Base-by-base conservation (phyloP, 257 asterid genomes). In the Salvia miltiorrhiza region DNA sequence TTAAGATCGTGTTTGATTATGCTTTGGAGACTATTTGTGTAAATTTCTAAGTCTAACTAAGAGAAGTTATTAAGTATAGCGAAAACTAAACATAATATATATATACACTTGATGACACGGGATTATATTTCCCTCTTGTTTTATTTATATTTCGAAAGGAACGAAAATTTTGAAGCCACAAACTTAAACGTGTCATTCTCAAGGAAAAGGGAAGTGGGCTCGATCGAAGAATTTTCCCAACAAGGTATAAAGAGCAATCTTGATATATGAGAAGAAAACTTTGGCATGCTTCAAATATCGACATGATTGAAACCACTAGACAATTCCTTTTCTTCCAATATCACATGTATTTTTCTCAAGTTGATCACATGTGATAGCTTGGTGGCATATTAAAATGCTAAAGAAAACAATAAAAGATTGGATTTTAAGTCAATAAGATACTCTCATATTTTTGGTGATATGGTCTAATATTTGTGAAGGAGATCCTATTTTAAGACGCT, bases 361-460 rank as follows among this genome's bases (percentile, higher is more conserved):
- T 39, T 21, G 53, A 21, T 61, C 52, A 40, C 68, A 37, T 63
- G 54, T 41, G 72, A 66, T 52, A 41, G 68, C 44, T 73, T 8
- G 49, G 68, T 61, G 78, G 49, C 14, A 50, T 70, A 44, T 43
- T 56, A 62, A 58, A 63, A 26, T 16, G 17, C 20, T 37, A 17
- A 58, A 16, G 26, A 43, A 32, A 33, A 52, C n/a, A 43, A 47
- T 47, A 13, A 7, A 16, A 24, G 45, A 28, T 37, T 47, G 21
- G 65, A 43, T 37, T 35, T 3, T 54, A 50, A 74, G 80, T 77
- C 78, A 74, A 81, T 62, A 11, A 49, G 69, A 81, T 75, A 73
- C 74, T 32, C 8, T 19, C 43, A 37, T 49, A 65, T 65, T 76
- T n/a, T 65, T 72, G 32, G 45, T 70, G 72, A 69, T 43, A 62